Evolutionary conservation across 2,329 filamentous ascomycete species (phyloP).

Genomic region (Zasmidium cellare): DNA sequence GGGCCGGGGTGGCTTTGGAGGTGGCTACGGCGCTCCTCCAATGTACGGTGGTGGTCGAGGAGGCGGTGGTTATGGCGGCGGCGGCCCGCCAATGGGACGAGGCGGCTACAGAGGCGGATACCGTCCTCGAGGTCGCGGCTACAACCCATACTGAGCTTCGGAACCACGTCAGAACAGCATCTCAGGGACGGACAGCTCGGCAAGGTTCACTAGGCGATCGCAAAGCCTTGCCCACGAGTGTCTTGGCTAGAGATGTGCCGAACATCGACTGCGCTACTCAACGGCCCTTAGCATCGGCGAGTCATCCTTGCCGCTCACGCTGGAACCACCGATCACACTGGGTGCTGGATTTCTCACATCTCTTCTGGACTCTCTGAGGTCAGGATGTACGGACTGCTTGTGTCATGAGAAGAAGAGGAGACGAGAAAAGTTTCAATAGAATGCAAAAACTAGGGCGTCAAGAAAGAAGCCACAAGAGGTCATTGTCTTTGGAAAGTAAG

Average conservation of each 20-base stretch:
- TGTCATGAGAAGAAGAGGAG: not conserved
- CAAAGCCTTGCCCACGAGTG: not conserved
- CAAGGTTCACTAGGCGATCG: not conserved
- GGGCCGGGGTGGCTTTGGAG: conserved; percentile 50
- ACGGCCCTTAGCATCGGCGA: not conserved
- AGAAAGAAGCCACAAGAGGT: conserved; percentile 32
- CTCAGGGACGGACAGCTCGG: not conserved
- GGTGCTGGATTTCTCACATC: not conserved
- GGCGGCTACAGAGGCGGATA: conserved; percentile 41
- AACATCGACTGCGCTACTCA: not conserved
- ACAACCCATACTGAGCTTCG: conserved; percentile 37
- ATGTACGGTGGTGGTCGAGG: conserved; percentile 19
- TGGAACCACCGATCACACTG: not conserved
- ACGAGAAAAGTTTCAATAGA: not conserved
- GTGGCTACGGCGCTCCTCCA: conserved; percentile 38
- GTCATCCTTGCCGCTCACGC: not conserved
- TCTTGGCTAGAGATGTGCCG: not conserved
- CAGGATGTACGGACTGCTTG: not conserved
- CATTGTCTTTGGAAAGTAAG: conserved; percentile 19
- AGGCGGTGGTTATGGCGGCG: conserved; percentile 43
- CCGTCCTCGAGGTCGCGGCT: conserved; percentile 37
- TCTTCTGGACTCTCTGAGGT: not conserved
- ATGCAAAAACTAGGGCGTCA: conserved; percentile 1
- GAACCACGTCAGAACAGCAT: not conserved
- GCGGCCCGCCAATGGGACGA: conserved; percentile 9